Conservation (phyloP, 2,329 filamentous ascomycete species). For the Diaporthe capsici region DNA sequence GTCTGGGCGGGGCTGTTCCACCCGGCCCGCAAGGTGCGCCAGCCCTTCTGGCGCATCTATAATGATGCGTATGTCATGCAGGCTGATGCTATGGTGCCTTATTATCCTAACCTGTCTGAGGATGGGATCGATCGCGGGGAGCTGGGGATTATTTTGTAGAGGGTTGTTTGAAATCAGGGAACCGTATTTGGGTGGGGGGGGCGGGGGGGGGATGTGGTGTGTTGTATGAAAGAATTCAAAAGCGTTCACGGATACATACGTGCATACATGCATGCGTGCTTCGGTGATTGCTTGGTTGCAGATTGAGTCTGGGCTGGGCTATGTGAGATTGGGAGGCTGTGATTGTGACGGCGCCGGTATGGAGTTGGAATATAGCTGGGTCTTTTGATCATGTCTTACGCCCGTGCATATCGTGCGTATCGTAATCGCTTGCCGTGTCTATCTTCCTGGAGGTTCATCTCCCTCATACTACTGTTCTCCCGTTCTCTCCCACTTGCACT, state of each 20-base stretch:
- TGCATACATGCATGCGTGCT: neutral
- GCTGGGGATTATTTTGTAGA: constrained; percentile 84
- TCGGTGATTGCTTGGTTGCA: neutral
- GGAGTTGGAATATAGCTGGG: constrained; percentile 7
- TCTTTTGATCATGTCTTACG: neutral
- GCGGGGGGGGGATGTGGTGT: no score
- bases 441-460: no score
- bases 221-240: neutral
- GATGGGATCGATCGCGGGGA: constrained; percentile 85
- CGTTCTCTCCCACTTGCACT: no score
- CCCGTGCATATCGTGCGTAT: no score
- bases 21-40: constrained; percentile 92
- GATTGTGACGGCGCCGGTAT: neutral
- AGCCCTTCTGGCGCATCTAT: constrained; percentile 96
- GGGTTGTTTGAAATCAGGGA: neutral
- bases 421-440: no score
- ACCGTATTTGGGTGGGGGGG: no score
- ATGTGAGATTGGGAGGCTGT: neutral
- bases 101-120: constrained; percentile 90
- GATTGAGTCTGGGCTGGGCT: neutral
- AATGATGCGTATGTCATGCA: constrained; percentile 97
- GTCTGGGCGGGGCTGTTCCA: constrained; percentile 98
- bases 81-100: constrained; percentile 95
- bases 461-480: no score
- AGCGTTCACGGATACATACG: no score